Percentiles rank a stretch among this genome's conserved stretches.
Evolutionary conservation across 768 basidiomycete species (phyloP).

Genomic region (Paxillus ammoniavirescens): DNA sequence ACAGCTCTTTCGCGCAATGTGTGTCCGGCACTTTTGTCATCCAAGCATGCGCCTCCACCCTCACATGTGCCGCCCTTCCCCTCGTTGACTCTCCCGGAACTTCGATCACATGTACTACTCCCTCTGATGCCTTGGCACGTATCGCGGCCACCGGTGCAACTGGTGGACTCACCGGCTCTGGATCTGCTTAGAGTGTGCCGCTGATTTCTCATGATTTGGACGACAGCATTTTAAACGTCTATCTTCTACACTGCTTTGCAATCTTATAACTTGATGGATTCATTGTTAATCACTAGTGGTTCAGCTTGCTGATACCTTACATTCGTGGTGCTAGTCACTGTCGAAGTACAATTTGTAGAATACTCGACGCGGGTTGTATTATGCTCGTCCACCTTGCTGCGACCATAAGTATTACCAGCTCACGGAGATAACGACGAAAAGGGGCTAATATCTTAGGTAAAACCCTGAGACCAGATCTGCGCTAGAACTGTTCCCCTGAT

Average conservation of each 20-base stretch:
- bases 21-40: constrained; percentile 39
- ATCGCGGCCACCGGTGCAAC: constrained; percentile 43
- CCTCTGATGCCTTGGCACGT: constrained; percentile 42
- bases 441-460: too few relatives aligned
- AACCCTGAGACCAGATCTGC: background rate
- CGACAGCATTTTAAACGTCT: background rate
- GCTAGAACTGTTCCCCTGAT: too few relatives aligned
- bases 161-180: constrained; percentile 42
- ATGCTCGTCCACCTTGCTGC: too few relatives aligned
- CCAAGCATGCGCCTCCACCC: constrained; percentile 28
- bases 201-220: background rate
- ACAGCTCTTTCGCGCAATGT: constrained; percentile 52
- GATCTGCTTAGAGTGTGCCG: background rate
- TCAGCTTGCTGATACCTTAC: background rate
- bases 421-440: too few relatives aligned
- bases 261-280: background rate
- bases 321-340: constrained; percentile 1
- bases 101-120: constrained; percentile 49
- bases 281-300: background rate
- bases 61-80: constrained; percentile 49
- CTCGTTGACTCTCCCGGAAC: constrained; percentile 54
- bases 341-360: background rate
- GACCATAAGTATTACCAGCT: too few relatives aligned
- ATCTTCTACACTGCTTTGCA: background rate
- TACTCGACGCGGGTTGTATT: background rate